Evolutionary conservation across 2,329 filamentous ascomycete genomes (phyloP), one percentile per base, ranked within the genome.

Genomic region (Neonectria hederae): DNA sequence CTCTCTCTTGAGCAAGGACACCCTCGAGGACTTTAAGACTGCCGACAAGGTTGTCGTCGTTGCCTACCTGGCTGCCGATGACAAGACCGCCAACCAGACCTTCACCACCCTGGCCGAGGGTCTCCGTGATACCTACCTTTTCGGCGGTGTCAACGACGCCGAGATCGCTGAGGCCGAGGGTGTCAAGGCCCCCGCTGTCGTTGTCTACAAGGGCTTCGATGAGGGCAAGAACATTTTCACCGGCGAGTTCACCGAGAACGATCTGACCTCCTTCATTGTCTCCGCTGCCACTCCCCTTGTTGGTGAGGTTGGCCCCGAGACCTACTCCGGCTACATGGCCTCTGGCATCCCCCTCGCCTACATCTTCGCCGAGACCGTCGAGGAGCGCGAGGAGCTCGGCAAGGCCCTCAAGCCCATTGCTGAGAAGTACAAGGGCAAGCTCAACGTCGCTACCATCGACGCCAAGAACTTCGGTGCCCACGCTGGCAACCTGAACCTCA

Each of bases 371-470:
- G 94, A 97, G 84, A 94, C 92, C 49, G 79, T 87, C 28, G 95
- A 98, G 83, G 94, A 97, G 87, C 94, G 96, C 75, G 88, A 91
- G 77, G 84, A 89, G 76, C 89, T 97, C 72, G 85, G 90, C 72
- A 88, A 91, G 70, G 84, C 88, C 68, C 86, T 99, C 76, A 97
- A 94, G 87, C 86, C 92, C 71, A 81, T 99, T 71, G 96, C 96
- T 66, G 88, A 97, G 85, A 92, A 95, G 85, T 89, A 94, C 87
- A 95, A 94, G 84, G 95, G 96, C 82, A 90, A 89, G 80, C 89
- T 99, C 85, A 98, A 97, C 91, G 97, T 99, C 80, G 96, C 94
- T 71, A 97, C 94, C 76, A 98, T 99, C 75, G 96, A 99, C 78
- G 94, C 96, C 72, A 93, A 92, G 86, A 82, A 92, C 65, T 99